Evolutionary conservation across 163 green algal species (phyloP), one percentile per base, ranked within the genome.

Genomic region (Scenedesmus sp.): DNA sequence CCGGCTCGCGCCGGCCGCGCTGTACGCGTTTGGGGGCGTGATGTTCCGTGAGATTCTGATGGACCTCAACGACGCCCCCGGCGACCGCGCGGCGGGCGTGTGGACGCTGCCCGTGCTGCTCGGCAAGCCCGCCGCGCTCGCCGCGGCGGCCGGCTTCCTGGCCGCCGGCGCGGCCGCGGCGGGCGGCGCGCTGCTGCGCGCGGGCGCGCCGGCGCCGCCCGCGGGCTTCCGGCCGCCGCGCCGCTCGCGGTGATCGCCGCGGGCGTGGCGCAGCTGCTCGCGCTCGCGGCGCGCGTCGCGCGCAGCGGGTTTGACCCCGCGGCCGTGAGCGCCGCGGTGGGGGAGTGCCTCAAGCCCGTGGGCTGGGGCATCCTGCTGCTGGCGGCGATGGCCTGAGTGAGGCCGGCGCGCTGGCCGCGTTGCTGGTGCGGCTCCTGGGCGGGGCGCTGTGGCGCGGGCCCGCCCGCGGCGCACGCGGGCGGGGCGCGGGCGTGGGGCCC

Each of bases 31-130:
- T 64, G 42, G 70, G 48, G 79, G 72, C 29, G 76, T 94, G 24
- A 58, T 89, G 74, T 87, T 77, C 74, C 83, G 89, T 0, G 89
- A 93, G 72, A 84, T 92, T 2, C 45, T 92, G 17, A 92, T 94
- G 89, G 87, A 92, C 70, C 45, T 89, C 11, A 84, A 80, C 7
- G 88, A 94, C 50, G 54, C 71, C 29, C 75, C 82, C 33, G 90
- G 90, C 24, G 90, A 95, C 79, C 20, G 51, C 5, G 73, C 60
- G 0, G 73, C 73, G 0, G 82, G 86, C 28, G 74, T 95, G 0
- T 54, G 45, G 48, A 95, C 90, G 0, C 76, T 95, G 4, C 85
- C 89, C 0, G 90, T 93, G 15, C 56, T 88, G 10, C 53, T 91
- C 2, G 89, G 89, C 57, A 62, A 73, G 14, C 63, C 44, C 17